These are phyloP conservation scores for Scolecobasidium constrictum DNA, from an alignment of 2,329 filamentous ascomycete species.

Conservation along the genomic window DNA sequence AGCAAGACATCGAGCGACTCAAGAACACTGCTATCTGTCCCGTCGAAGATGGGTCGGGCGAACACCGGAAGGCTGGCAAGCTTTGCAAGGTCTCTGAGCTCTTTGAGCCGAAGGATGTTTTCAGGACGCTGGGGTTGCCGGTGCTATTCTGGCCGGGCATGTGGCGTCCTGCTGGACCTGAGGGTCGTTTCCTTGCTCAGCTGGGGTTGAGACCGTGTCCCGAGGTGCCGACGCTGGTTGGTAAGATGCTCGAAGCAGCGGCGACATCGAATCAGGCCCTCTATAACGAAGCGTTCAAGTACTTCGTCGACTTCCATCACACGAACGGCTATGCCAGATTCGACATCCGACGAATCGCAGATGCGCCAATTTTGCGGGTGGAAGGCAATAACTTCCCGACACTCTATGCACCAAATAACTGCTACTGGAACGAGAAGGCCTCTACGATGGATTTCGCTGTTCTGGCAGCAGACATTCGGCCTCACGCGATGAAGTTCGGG, in stretches of 20 bases:
- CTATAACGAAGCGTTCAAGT: conserved; percentile 62
- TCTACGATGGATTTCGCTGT: conserved; percentile 72
- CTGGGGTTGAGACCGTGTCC: conserved; percentile 69
- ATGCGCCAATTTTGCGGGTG: conserved; percentile 52
- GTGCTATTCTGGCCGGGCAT: conserved; percentile 74
- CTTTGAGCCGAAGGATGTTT: conserved; percentile 63
- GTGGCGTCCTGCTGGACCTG: conserved; percentile 53
- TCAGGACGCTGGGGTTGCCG: conserved; percentile 61
- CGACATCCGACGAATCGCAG: conserved; percentile 38
- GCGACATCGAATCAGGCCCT: conserved; percentile 41
- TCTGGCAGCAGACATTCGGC: conserved; percentile 62
- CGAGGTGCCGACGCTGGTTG: conserved; percentile 60
- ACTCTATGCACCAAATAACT: conserved; percentile 62
- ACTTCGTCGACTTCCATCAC: conserved; percentile 73
- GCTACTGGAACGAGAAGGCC: conserved; percentile 71
- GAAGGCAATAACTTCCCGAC: conserved; percentile 50
- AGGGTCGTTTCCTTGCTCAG: conserved; percentile 61
- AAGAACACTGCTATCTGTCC: conserved; percentile 72
- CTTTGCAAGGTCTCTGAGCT: conserved; percentile 67
- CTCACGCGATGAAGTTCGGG: conserved; percentile 76
- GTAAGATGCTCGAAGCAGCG: conserved; percentile 59
- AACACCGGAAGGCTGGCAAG: conserved; percentile 14
- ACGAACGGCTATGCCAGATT: conserved; percentile 63
- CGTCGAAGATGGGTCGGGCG: conserved; percentile 46
- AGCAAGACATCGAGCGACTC: conserved; percentile 68